phyloP scores from a whole-genome alignment of 2,329 filamentous ascomycete genomes.

The Neopestalotiopsis rosae region DNA sequence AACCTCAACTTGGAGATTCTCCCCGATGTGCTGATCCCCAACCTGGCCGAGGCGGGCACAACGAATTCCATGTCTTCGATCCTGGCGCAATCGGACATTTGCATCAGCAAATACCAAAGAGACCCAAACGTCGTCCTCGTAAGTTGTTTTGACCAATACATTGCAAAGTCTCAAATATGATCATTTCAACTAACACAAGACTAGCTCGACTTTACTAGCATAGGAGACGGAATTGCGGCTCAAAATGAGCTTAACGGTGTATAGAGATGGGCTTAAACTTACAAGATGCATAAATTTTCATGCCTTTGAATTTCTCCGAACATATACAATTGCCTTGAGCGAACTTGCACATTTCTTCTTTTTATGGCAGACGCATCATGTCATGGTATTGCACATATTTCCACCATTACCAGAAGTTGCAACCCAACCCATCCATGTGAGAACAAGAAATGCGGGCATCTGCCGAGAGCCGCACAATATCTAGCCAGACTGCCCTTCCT shows the following conservation, averaged over 20 bases:
- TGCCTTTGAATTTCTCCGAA: background rate
- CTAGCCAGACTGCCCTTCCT: no score
- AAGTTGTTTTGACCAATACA: constrained; percentile 24
- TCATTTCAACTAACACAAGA: constrained; percentile 18
- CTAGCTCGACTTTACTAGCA: constrained; percentile 50
- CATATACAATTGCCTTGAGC: no score
- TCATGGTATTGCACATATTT: background rate
- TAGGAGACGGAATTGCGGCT: constrained; percentile 44
- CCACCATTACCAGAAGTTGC: background rate
- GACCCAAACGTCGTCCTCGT: constrained; percentile 45
- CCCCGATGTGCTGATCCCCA: constrained; percentile 42
- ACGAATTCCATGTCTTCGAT: constrained; percentile 55
- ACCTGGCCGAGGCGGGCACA: constrained; percentile 37
- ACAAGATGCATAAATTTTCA: background rate
- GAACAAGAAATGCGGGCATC: background rate
- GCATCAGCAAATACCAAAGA: constrained; percentile 35
- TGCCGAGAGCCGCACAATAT: background rate
- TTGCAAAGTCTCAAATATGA: background rate
- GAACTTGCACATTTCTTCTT: background rate
- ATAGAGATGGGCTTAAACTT: constrained; percentile 12
- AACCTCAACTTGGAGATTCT: constrained; percentile 45
- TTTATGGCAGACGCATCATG: background rate
- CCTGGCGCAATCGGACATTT: constrained; percentile 44
- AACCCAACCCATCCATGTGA: background rate
- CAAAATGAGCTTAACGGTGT: constrained; percentile 45